These are phyloP conservation scores for Urochloa ruziziensis DNA, from an alignment of 176 grass and related monocot genomes.

Conservation along the genomic window DNA sequence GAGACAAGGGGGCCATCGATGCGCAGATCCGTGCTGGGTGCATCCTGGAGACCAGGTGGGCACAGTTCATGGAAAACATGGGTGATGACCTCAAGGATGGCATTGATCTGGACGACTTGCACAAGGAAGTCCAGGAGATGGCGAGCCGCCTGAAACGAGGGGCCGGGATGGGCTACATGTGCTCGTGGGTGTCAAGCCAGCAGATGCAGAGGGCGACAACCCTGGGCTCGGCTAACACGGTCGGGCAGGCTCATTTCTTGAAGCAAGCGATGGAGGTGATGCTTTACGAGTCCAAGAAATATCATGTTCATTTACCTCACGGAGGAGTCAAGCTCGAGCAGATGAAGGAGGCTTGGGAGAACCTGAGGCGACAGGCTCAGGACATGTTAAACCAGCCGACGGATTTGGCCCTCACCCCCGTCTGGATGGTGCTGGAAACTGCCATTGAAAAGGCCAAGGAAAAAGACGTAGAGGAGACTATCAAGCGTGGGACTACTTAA, in stretches of 20 bases:
- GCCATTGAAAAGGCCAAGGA: too few species aligned
- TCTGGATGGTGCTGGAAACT: too few species aligned
- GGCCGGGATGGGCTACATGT: background rate
- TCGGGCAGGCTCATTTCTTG: background rate
- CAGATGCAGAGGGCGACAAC: background rate
- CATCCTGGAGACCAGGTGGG: background rate
- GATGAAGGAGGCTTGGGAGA: too few species aligned
- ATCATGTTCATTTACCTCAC: background rate
- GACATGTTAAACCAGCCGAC: too few species aligned
- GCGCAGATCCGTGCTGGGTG: background rate
- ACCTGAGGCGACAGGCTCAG: too few species aligned
- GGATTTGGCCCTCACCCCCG: too few species aligned
- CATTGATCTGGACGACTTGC: background rate
- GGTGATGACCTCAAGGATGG: background rate
- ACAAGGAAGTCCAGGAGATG: background rate
- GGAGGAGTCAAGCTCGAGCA: too few species aligned
- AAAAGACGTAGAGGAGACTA: too few species aligned
- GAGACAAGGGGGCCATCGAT: background rate
- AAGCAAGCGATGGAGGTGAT: background rate
- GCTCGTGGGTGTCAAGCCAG: background rate
- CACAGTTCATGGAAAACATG: background rate
- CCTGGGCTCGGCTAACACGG: background rate
- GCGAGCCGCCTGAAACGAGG: background rate
- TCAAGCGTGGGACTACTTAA: too few species aligned
- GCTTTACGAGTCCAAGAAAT: background rate